Percentiles rank a stretch among this genome's conserved stretches.
phyloP scores from a whole-genome alignment of 1,284 basidiomycete species.

The Leccinum olivaceoglutinosum region DNA sequence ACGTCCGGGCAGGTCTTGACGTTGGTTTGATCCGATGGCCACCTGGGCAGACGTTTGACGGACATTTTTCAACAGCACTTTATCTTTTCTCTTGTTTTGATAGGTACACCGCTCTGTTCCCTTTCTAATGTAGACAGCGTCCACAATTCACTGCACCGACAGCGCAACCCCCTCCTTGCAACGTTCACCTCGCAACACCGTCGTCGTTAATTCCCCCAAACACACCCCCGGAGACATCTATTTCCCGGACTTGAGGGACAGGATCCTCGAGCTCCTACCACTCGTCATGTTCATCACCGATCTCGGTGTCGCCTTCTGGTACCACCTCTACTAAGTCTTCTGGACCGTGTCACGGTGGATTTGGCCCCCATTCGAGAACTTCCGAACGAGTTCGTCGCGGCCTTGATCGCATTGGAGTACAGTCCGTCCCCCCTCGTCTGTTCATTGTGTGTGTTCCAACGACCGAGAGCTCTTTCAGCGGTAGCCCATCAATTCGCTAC shows the following conservation, averaged over 20 bases:
- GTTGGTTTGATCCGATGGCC: constrained; percentile 44
- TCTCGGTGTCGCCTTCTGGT: constrained; percentile 11
- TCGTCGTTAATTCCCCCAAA: constrained; percentile 12
- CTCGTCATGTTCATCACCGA: constrained; percentile 8
- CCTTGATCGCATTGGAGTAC: constrained; percentile 15
- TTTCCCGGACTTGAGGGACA: constrained; percentile 12
- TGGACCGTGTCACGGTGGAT: constrained; percentile 13
- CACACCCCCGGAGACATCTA: constrained; percentile 19
- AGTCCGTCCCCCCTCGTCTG: constrained; percentile 5
- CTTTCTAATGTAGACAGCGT: constrained; percentile 7
- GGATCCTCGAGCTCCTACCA: constrained; percentile 13
- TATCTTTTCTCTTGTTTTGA: constrained; percentile 33
- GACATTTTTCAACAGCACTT: constrained; percentile 27
- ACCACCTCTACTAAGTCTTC: constrained; percentile 6
- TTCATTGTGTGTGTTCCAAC: too few relatives aligned
- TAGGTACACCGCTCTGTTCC: constrained; percentile 30
- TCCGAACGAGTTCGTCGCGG: constrained; percentile 16
- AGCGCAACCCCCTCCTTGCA: background rate
- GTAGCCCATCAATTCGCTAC: constrained; percentile 14
- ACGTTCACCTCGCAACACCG: background rate
- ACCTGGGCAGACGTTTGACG: constrained; percentile 64
- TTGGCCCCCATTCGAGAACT: constrained; percentile 23
- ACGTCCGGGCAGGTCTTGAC: background rate
- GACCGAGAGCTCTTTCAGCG: background rate
- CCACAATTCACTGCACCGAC: background rate